Percentiles rank a stretch among this genome's conserved stretches.
Evolutionary conservation across 768 basidiomycete genomes (phyloP).

Genomic region (Pleurotus tuoliensis): DNA sequence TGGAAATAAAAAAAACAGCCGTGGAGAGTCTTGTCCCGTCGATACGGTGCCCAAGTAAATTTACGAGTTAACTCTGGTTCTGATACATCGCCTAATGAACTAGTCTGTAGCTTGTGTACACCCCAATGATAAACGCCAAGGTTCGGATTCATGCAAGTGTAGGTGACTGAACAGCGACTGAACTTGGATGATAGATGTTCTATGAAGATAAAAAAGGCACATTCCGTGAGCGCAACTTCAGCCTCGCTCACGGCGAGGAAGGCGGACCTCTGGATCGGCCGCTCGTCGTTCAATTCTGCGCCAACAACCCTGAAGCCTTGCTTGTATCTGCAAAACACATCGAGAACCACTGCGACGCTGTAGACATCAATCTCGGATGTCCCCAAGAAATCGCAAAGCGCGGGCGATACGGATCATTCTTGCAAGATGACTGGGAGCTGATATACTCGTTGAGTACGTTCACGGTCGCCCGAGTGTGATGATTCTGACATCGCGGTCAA

Average conservation of each 20-base stretch:
- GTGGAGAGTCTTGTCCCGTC: conserved; percentile 80
- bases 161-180: too few species aligned
- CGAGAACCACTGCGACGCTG: conserved; percentile 81
- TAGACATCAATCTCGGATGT: conserved; percentile 92
- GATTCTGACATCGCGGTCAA: conserved; percentile 23
- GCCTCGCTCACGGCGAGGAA: conserved; percentile 74
- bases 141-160: conserved; percentile 25
- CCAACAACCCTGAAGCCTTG: conserved; percentile 78
- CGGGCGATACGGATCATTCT: conserved; percentile 84
- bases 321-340: conserved; percentile 75
- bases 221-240: conserved; percentile 64
- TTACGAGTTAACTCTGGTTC: background rate
- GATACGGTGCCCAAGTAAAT: conserved; percentile 76
- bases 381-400: conserved; percentile 92
- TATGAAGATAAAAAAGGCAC: conserved; percentile 44
- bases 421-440: conserved; percentile 94
- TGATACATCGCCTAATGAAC: background rate
- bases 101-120: conserved; percentile 69
- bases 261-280: conserved; percentile 79
- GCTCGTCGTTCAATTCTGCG: conserved; percentile 90
- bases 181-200: conserved; percentile 49
- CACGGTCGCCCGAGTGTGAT: conserved; percentile 8
- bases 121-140: conserved; percentile 98
- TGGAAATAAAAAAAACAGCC: conserved; percentile 46
- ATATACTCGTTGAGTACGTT: conserved; percentile 71